Conservation (phyloP, 2,329 filamentous ascomycete genomes). For the Didymella sp. region DNA sequence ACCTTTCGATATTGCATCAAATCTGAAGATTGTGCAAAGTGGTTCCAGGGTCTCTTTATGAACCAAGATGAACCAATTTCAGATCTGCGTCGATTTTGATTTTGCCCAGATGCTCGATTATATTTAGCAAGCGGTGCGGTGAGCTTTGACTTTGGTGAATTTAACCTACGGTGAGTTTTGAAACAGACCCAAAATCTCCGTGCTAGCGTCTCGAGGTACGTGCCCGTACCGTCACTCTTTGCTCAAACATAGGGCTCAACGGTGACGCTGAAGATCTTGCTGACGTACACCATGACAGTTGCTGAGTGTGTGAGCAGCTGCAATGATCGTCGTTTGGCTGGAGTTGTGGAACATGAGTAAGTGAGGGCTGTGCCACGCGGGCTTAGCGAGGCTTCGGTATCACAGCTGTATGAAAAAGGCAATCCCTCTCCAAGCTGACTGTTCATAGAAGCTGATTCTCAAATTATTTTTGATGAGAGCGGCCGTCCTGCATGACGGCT, state of each 20-base stretch:
- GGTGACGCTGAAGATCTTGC: neutral
- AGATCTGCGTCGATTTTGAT: neutral
- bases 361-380: constrained; percentile 11
- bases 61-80: neutral
- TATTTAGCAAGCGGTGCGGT: neutral
- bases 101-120: neutral
- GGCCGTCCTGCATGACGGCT: constrained; percentile 10
- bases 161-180: constrained; percentile 6
- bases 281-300: constrained; percentile 6
- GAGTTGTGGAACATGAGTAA: constrained; percentile 7
- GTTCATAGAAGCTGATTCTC: neutral
- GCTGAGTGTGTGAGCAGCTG: constrained; percentile 10
- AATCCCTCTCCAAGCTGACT: constrained; percentile 13
- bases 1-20: too few relatives aligned
- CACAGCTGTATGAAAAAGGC: constrained; percentile 5
- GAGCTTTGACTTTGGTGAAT: constrained; percentile 1
- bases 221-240: neutral
- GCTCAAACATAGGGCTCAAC: neutral
- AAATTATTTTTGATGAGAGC: constrained; percentile 7
- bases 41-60: neutral
- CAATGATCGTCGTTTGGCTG: constrained; percentile 10
- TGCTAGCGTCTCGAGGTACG: neutral
- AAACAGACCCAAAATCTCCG: neutral
- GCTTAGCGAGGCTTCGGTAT: constrained; percentile 12
- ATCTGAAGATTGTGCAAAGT: too few relatives aligned